Evolutionary conservation across 2,329 filamentous ascomycete genomes (phyloP).

Genomic region (Colletotrichum tamarilloi): DNA sequence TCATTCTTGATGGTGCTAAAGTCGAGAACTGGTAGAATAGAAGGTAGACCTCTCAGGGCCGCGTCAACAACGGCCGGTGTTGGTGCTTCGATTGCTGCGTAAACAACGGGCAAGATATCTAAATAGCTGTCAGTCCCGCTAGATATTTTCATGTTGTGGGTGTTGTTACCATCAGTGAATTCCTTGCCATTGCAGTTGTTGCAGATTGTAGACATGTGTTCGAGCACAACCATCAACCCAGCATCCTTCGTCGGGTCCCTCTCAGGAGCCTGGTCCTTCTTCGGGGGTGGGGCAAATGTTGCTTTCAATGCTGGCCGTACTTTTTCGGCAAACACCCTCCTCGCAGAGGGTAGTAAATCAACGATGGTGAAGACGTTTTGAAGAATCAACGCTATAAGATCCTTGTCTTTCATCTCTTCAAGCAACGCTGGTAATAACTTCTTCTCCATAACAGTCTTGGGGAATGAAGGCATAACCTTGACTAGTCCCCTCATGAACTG

Average conservation of each 20-base stretch:
- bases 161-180: conserved; percentile 82
- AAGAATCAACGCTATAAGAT: conserved; percentile 84
- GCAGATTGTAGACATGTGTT: conserved; percentile 81
- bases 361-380: conserved; percentile 95
- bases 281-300: conserved; percentile 76
- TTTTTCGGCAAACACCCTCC: conserved; percentile 83
- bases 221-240: conserved; percentile 89
- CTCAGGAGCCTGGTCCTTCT: conserved; percentile 66
- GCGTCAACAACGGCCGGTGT: conserved; percentile 92
- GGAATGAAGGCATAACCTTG: conserved; percentile 90
- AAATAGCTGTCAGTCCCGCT: not conserved
- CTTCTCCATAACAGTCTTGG: conserved; percentile 92
- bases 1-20: conserved; percentile 98
- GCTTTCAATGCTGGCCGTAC: conserved; percentile 88
- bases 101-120: conserved; percentile 90
- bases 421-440: conserved; percentile 90
- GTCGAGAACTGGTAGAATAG: conserved; percentile 88
- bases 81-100: conserved; percentile 85
- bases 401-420: conserved; percentile 93
- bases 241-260: conserved; percentile 87
- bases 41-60: conserved; percentile 80
- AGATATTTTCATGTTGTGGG: not conserved
- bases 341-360: conserved; percentile 79
- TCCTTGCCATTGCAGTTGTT: conserved; percentile 89
- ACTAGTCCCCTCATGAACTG: conserved; percentile 91